Conservation (phyloP, 2,329 filamentous ascomycete species). For the Elsinoe perseae region DNA sequence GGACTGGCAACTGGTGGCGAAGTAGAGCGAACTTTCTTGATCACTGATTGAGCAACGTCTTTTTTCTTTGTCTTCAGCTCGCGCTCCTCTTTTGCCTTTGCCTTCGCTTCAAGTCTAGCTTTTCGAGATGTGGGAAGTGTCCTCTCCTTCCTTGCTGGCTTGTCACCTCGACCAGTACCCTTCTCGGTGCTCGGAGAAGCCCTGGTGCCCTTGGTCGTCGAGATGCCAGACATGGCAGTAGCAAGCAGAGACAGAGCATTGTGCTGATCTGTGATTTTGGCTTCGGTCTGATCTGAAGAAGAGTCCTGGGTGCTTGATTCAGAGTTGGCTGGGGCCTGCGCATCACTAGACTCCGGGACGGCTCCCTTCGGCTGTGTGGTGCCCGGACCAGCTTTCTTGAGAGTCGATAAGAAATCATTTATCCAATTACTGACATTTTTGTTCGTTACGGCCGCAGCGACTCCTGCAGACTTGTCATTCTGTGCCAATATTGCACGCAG, state of each 20-base stretch:
- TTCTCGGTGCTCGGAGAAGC: background rate
- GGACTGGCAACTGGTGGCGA: background rate
- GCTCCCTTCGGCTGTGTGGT: background rate
- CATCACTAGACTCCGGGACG: background rate
- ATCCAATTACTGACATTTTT: constrained; percentile 3
- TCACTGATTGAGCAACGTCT: background rate
- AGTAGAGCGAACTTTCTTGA: background rate
- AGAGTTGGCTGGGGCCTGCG: background rate
- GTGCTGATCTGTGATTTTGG: background rate
- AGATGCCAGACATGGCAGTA: background rate
- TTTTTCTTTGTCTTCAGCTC: background rate
- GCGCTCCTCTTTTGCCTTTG: background rate
- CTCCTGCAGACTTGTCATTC: too few relatives aligned
- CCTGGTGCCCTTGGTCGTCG: background rate
- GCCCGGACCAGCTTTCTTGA: background rate
- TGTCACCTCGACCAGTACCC: background rate
- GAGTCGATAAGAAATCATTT: background rate
- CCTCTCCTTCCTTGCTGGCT: background rate
- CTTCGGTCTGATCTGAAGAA: background rate
- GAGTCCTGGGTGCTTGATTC: background rate
- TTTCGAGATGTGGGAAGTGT: background rate
- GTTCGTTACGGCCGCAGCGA: too few relatives aligned
- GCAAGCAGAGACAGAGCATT: background rate
- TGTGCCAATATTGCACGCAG: background rate
- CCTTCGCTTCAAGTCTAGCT: background rate